Evolutionary conservation across 2,329 filamentous ascomycete genomes (phyloP).

Genomic region (Blastomyces emzantsi): DNA sequence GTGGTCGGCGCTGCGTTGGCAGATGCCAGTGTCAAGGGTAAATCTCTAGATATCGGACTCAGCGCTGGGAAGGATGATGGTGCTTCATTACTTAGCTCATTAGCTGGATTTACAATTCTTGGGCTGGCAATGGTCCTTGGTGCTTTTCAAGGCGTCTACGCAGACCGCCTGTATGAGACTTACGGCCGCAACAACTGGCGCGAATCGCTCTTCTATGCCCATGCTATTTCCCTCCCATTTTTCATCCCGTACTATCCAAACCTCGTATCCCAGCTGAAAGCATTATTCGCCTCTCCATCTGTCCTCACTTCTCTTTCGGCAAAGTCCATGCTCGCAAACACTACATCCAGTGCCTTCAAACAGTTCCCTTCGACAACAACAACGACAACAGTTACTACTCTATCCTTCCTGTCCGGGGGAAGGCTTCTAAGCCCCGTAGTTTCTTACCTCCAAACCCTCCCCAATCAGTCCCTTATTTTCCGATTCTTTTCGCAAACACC

Average conservation of each 20-base stretch:
- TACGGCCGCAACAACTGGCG: slow-evolving; percentile 81
- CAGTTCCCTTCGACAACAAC: slow-evolving; percentile 2
- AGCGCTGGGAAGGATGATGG: slow-evolving; percentile 14
- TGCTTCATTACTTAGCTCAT: slow-evolving; percentile 36
- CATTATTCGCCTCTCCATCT: slow-evolving; percentile 28
- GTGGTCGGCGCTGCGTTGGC: slow-evolving; percentile 85
- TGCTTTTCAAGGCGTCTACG: slow-evolving; percentile 90
- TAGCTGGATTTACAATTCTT: slow-evolving; percentile 67
- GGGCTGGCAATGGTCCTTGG: slow-evolving; percentile 83
- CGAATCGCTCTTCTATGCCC: slow-evolving; percentile 93
- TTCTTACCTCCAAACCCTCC: slow-evolving; percentile 27
- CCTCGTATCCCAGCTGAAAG: slow-evolving; percentile 29
- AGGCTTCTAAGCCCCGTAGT: slow-evolving; percentile 50
- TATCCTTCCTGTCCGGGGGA: slow-evolving; percentile 40
- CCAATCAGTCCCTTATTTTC: slow-evolving; percentile 18
- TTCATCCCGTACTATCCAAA: slow-evolving; percentile 33
- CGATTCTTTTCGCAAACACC: slow-evolving; percentile 25
- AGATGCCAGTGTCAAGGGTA: slow-evolving; percentile 71
- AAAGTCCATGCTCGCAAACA: slow-evolving; percentile 4
- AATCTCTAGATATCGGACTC: slow-evolving; percentile 33
- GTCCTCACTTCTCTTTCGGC: slow-evolving; percentile 22
- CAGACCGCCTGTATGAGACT: slow-evolving; percentile 75
- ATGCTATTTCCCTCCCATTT: slow-evolving; percentile 41
- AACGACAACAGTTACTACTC: neutral
- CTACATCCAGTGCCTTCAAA: slow-evolving; percentile 7